Percentiles rank a stretch among this genome's conserved stretches.
Evolutionary conservation across 805 yeast species (phyloP).

Genomic region (Cyberlindnera mycetangii): DNA sequence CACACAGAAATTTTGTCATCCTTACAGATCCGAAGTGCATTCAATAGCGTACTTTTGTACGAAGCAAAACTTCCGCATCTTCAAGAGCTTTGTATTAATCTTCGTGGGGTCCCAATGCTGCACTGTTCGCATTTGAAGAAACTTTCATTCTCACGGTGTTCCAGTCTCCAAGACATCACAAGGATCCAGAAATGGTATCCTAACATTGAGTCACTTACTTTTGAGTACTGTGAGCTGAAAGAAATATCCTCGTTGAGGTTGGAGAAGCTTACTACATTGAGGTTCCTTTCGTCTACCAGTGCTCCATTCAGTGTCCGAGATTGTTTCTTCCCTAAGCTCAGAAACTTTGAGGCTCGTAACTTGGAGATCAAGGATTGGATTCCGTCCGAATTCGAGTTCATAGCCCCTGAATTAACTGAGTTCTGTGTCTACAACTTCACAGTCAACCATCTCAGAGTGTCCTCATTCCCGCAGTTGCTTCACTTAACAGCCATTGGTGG

Average conservation of each 20-base stretch:
- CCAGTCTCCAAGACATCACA: constrained; percentile 6
- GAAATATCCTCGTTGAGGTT: constrained; percentile 5
- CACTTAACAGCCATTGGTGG: constrained; percentile 16
- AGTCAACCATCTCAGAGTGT: constrained; percentile 4
- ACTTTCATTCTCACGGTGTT: constrained; percentile 15
- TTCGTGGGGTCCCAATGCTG: constrained; percentile 12
- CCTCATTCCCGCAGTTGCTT: constrained; percentile 5
- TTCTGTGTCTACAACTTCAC: constrained; percentile 13
- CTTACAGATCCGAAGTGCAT: constrained; percentile 20
- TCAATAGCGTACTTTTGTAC: constrained; percentile 9
- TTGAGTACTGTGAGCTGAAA: constrained; percentile 17
- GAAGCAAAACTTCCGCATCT: constrained; percentile 3
- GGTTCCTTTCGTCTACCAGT: constrained; percentile 15
- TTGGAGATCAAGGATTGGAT: constrained; percentile 13
- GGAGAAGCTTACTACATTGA: constrained; percentile 2
- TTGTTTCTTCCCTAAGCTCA: constrained; percentile 16
- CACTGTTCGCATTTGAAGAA: constrained; percentile 10
- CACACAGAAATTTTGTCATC: constrained; percentile 5
- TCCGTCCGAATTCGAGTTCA: constrained; percentile 9
- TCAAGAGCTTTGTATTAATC: constrained; percentile 7
- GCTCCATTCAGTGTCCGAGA: constrained; percentile 12
- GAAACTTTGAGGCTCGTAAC: constrained; percentile 13
- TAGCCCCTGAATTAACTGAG: constrained; percentile 11
- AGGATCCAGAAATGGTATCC: constrained; percentile 10
- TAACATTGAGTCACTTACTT: constrained; percentile 3